phyloP scores from a whole-genome alignment of 306 rosid genomes.

The Ormosia semicastrata region DNA sequence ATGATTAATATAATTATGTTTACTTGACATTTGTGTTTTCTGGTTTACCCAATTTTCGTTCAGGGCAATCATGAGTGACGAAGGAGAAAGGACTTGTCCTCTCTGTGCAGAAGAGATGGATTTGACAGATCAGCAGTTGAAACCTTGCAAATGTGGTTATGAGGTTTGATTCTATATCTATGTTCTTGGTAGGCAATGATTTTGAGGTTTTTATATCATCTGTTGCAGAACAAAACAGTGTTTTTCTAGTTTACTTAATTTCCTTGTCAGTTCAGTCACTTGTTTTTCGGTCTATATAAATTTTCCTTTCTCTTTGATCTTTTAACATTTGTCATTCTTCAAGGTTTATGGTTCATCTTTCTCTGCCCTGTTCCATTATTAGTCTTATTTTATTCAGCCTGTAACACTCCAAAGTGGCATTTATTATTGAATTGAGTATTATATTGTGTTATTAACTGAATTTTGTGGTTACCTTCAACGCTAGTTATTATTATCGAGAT shows the following conservation, averaged over 20 bases:
- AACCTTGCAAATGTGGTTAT: constrained; percentile 97
- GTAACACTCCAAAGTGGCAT: background rate
- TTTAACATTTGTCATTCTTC: background rate
- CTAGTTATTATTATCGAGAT: background rate
- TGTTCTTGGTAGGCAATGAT: background rate
- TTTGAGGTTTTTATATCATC: background rate
- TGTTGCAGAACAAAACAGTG: background rate
- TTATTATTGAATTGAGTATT: background rate
- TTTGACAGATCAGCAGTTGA: constrained; percentile 98
- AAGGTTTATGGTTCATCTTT: background rate
- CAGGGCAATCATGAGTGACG: constrained; percentile 87
- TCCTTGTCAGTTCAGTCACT: background rate
- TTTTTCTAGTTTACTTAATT: background rate
- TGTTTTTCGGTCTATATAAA: background rate
- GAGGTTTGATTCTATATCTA: constrained; percentile 58
- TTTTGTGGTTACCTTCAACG: background rate
- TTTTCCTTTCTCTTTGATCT: constrained; percentile 10
- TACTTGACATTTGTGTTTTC: constrained; percentile 8
- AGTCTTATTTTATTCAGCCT: background rate
- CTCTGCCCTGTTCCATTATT: background rate
- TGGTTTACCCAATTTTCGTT: background rate
- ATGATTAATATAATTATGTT: background rate
- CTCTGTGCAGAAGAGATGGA: constrained; percentile 99
- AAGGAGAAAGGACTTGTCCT: constrained; percentile 95
- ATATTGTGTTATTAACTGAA: background rate